A percentile compares a stretch with the other conserved stretches of the same genome.
phyloP scores from a whole-genome alignment of 106 monocot genomes.

The Dendrobium nobile region DNA sequence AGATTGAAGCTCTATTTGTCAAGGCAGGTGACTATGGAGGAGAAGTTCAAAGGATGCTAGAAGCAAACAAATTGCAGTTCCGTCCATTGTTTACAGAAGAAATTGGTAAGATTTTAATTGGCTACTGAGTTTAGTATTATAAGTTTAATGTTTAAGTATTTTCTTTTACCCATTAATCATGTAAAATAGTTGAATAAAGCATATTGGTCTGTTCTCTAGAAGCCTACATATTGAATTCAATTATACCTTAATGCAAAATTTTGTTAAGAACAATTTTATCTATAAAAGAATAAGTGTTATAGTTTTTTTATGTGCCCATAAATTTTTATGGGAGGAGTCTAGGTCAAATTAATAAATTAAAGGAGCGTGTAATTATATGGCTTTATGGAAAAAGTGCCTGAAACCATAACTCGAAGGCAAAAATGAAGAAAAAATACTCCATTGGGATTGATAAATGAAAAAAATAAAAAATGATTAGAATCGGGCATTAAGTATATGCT shows the following conservation, averaged over 20 bases:
- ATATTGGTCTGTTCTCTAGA: not conserved
- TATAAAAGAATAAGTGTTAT: not conserved
- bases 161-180: not conserved
- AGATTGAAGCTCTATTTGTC: slow-evolving; percentile 71
- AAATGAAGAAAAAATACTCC: too few species aligned
- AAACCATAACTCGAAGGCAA: too few species aligned
- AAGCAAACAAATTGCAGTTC: slow-evolving; percentile 68
- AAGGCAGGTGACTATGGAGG: slow-evolving; percentile 81
- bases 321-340: too few species aligned
- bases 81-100: slow-evolving; percentile 48
- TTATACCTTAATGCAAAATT: not conserved
- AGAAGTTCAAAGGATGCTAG: slow-evolving; percentile 96
- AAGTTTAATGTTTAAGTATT: not conserved
- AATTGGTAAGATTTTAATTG: slow-evolving; percentile 28
- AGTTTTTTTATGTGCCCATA: not conserved
- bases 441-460: too few species aligned
- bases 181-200: not conserved
- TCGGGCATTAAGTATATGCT: too few species aligned
- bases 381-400: too few species aligned
- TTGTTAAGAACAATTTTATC: not conserved
- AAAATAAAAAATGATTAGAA: too few species aligned
- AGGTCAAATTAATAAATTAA: not conserved
- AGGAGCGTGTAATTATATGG: too few species aligned
- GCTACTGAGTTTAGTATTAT: not conserved
- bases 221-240: not conserved